A percentile compares a stretch with the other conserved stretches of the same genome.
These are phyloP conservation scores for Pseudocercospora ulei DNA, from an alignment of 2,329 filamentous ascomycete genomes.

Conservation along the genomic window DNA sequence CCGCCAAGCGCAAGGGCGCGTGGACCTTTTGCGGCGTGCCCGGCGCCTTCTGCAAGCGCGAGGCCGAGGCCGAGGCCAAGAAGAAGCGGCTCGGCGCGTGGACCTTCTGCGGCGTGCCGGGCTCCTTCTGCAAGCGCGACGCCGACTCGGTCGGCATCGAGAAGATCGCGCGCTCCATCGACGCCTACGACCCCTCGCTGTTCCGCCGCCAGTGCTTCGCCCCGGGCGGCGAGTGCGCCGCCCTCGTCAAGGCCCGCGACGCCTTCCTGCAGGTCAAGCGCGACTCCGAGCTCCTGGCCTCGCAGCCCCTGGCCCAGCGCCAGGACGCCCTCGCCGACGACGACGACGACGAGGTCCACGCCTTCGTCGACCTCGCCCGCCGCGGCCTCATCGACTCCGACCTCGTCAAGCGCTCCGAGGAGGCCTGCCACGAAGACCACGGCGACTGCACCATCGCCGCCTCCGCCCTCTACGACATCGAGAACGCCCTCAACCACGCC, in stretches of 20 bases:
- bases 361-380: constrained; percentile 8
- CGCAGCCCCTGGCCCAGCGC: constrained; percentile 15
- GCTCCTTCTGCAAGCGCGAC: constrained; percentile 39
- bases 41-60: constrained; percentile 25
- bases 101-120: constrained; percentile 34
- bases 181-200: constrained; percentile 21
- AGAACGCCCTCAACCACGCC: constrained; percentile 16
- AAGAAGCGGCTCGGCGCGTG: constrained; percentile 16
- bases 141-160: constrained; percentile 35
- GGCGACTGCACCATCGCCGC: constrained; percentile 20
- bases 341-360: constrained; percentile 9
- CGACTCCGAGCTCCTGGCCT: constrained; percentile 22
- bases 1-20: constrained; percentile 21
- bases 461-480: constrained; percentile 17
- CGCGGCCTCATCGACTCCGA: constrained; percentile 2
- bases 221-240: constrained; percentile 26
- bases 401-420: constrained; percentile 13
- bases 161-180: constrained; percentile 13
- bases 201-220: constrained; percentile 17
- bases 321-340: constrained; percentile 11
- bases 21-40: constrained; percentile 34
- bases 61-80: constrained; percentile 23
- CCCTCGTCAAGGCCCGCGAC: constrained; percentile 26
- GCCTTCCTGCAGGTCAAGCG: constrained; percentile 25
- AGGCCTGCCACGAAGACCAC: constrained; percentile 16